Evolutionary conservation across 176 grass and related monocot genomes (phyloP).

Genomic region (Oryza australiensis): DNA sequence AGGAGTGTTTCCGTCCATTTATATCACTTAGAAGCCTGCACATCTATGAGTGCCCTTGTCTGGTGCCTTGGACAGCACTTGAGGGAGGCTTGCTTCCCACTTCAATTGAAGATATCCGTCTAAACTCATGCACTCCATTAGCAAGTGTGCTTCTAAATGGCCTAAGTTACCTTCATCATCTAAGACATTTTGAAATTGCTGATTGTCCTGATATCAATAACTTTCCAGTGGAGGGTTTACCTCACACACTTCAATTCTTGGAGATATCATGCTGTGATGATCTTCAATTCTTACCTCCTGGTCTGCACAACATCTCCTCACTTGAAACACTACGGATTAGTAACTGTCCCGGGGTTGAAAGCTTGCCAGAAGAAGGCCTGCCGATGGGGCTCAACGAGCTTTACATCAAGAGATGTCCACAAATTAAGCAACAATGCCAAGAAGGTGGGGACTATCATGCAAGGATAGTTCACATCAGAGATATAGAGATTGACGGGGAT

Average conservation of each 20-base stretch:
- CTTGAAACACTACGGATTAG: slow-evolving; percentile 54
- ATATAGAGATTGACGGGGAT: slow-evolving; percentile 64
- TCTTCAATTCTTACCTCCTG: slow-evolving; percentile 55
- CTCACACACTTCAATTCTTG: slow-evolving; percentile 51
- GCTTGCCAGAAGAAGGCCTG: slow-evolving; percentile 66
- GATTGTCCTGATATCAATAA: slow-evolving; percentile 58
- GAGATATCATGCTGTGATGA: slow-evolving; percentile 61
- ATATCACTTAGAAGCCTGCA: slow-evolving; percentile 56
- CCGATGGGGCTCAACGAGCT: slow-evolving; percentile 61
- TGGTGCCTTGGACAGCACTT: slow-evolving; percentile 58
- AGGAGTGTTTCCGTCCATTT: slow-evolving; percentile 59
- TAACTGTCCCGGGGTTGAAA: slow-evolving; percentile 56
- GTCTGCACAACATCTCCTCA: slow-evolving; percentile 45
- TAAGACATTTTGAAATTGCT: slow-evolving; percentile 55
- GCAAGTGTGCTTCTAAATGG: slow-evolving; percentile 46
- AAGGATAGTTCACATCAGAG: not conserved
- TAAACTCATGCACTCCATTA: slow-evolving; percentile 53
- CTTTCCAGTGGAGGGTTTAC: slow-evolving; percentile 47
- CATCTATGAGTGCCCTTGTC: slow-evolving; percentile 56
- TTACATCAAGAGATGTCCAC: slow-evolving; percentile 69
- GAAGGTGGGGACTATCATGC: slow-evolving; percentile 27
- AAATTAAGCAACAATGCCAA: slow-evolving; percentile 50
- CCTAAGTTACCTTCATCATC: slow-evolving; percentile 45
- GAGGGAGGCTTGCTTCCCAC: slow-evolving; percentile 56
- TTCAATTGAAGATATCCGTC: slow-evolving; percentile 58